phyloP scores from a whole-genome alignment of 495 filamentous ascomycete genomes.

The Entonaema liquescens region DNA sequence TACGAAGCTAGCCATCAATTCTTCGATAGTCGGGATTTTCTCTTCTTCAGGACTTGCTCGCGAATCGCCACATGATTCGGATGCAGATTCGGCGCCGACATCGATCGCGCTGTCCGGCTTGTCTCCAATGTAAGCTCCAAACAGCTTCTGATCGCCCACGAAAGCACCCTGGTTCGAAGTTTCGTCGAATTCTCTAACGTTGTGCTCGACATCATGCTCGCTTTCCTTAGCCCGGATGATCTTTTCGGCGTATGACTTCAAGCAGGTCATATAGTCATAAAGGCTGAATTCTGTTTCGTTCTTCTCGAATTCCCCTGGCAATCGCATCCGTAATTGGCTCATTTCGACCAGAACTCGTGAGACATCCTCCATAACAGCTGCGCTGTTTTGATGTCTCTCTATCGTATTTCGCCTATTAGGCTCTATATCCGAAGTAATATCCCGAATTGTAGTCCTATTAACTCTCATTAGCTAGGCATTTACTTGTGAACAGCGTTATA shows the following conservation, averaged over 20 bases:
- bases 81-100: conserved; percentile 43
- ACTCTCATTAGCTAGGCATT: conserved; percentile 14
- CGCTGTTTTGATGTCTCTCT: conserved; percentile 36
- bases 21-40: conserved; percentile 44
- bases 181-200: conserved; percentile 25
- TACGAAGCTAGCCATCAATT: conserved; percentile 47
- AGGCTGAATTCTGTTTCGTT: conserved; percentile 46
- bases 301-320: conserved; percentile 47
- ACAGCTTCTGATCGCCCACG: conserved; percentile 38
- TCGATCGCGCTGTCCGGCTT: conserved; percentile 57
- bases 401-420: conserved; percentile 37
- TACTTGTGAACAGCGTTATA: conserved; percentile 16
- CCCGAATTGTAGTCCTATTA: conserved; percentile 44
- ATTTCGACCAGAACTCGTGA: conserved; percentile 43
- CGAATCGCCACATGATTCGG: conserved; percentile 12
- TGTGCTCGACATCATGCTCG: conserved; percentile 34
- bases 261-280: conserved; percentile 47
- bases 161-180: conserved; percentile 32
- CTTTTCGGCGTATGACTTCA: conserved; percentile 45
- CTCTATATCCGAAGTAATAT: conserved; percentile 31
- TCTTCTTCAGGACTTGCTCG: conserved; percentile 17
- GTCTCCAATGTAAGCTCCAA: conserved; percentile 46
- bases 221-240: conserved; percentile 36
- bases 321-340: conserved; percentile 40
- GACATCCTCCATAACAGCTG: conserved; percentile 41